Evolutionary conservation across 495 filamentous ascomycete genomes (phyloP).

Genomic region (Acidomyces sp.): DNA sequence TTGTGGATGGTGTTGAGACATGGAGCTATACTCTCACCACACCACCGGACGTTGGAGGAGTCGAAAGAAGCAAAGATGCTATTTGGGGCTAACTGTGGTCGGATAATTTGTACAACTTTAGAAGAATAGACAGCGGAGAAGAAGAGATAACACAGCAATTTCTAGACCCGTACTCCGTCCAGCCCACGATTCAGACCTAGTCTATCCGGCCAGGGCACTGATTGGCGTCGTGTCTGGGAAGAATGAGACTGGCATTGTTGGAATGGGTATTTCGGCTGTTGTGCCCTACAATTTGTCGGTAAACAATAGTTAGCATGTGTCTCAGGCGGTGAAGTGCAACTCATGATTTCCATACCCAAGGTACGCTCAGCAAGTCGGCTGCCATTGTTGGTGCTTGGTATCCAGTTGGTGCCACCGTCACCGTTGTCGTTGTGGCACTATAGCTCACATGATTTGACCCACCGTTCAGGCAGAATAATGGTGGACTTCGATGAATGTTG

Average conservation of each 20-base stretch:
- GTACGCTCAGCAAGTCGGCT: conserved; percentile 29
- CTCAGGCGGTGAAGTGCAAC: no score
- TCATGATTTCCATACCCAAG: no score
- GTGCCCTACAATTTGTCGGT: no score
- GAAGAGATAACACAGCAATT: no score
- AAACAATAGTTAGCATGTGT: no score
- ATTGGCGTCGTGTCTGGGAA: conserved; percentile 32
- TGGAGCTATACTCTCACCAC: conserved; percentile 45
- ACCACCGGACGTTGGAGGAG: conserved; percentile 22
- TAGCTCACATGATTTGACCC: conserved; percentile 24
- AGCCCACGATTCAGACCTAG: no score
- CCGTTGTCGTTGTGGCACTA: conserved; percentile 28
- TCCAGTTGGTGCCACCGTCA: conserved; percentile 30
- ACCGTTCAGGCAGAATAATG: conserved; percentile 32
- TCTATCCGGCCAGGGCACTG: conserved; percentile 8
- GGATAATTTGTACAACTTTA: no score
- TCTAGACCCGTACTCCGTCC: no score
- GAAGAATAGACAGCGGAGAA: no score
- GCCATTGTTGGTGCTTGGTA: conserved; percentile 40
- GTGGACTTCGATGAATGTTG: conserved; percentile 27
- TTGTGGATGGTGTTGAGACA: conserved; percentile 60
- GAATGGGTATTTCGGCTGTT: conserved; percentile 39
- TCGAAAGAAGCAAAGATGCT: conserved; percentile 25
- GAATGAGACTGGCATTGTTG: conserved; percentile 41
- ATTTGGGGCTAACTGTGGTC: conserved; percentile 32